Evolutionary conservation across 768 basidiomycete species (phyloP), one percentile per base, ranked within the genome.

Genomic region (Suillus tomentosus): DNA sequence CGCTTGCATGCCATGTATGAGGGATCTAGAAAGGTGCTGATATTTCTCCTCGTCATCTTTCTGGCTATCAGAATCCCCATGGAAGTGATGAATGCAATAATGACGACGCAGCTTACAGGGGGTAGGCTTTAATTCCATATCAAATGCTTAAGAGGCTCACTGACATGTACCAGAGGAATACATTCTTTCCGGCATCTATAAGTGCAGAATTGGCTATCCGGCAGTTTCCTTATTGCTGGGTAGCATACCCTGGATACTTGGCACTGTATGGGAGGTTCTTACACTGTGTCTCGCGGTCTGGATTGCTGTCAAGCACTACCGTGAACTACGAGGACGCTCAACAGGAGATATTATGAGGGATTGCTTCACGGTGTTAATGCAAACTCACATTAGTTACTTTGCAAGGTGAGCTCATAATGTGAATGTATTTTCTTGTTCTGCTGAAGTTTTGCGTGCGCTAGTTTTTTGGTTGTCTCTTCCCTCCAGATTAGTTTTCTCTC

Each of bases 41-140:
- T 24, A 24, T 24, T 24, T 14, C 48, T 48, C 3, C 13, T 48
- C 0, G 13, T 24, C 13, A 24, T 24, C 6, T 48, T 48, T 24
- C 2, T 24, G 48, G 22, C 22, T 3, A 24, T 24, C 22, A 48
- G 22, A 48, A 48, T 24, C 13, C 10, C 13, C 2, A 24, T 3
- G 0, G 22, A 6, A 6, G 22, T 24, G 13, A 48, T 24, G 2
- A 0, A 0, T 6, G 22, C 14, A 14, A 7, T 48, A 7, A 7
- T 1, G 1, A 1, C 5, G 6, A 14, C 1, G 6, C 48, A 14
- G 3, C 7, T 3, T 7, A 14, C 48, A 14, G 13, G 1, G 13
- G 48, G 48, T 48, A 14, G 24, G 48, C 48, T 14, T 24, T 14
- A 7, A 14, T 22, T 13, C 13, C 3, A n/a, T 13, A 22, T 48